Conservation (phyloP, 2,329 filamentous ascomycete species). For the Didymella arachidicola region DNA sequence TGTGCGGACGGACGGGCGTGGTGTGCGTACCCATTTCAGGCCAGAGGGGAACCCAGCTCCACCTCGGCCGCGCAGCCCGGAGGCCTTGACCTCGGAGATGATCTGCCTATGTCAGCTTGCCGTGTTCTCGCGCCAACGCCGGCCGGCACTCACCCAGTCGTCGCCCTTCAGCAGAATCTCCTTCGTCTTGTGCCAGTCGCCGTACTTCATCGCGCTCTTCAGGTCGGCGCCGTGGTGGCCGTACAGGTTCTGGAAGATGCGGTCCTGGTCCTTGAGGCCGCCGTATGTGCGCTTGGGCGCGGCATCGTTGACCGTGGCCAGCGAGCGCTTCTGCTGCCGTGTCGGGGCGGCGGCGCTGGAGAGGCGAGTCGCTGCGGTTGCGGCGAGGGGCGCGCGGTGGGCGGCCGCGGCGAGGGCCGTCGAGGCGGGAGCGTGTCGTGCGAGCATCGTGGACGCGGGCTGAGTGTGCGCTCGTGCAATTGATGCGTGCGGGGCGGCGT, state of each 20-base stretch:
- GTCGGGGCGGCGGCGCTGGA: constrained; percentile 52
- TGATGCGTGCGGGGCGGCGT: constrained; percentile 46
- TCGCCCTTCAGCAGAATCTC: constrained; percentile 97
- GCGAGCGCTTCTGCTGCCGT: constrained; percentile 68
- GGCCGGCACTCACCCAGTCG: constrained; percentile 72
- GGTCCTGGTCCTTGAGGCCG: constrained; percentile 92
- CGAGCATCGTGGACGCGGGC: constrained; percentile 50
- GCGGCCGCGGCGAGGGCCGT: constrained; percentile 52
- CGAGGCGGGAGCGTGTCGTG: constrained; percentile 51
- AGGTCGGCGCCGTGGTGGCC: constrained; percentile 89
- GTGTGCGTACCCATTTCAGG: constrained; percentile 85
- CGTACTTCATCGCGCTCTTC: constrained; percentile 95
- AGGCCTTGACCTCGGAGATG: constrained; percentile 96
- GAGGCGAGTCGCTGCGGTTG: constrained; percentile 49
- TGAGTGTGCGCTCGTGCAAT: constrained; percentile 46
- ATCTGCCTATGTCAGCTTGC: constrained; percentile 64
- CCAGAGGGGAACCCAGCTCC: constrained; percentile 98
- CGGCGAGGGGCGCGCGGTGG: constrained; percentile 53
- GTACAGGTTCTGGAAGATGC: constrained; percentile 99
- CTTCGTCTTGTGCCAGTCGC: constrained; percentile 99
- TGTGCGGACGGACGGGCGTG: constrained; percentile 7
- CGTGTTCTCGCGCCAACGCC: not conserved
- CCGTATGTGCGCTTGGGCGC: constrained; percentile 74
- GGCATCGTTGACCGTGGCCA: constrained; percentile 65
- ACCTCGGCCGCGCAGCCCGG: constrained; percentile 91